phyloP scores from a whole-genome alignment of 2,329 filamentous ascomycete species.

The Rugonectria rugulosa region DNA sequence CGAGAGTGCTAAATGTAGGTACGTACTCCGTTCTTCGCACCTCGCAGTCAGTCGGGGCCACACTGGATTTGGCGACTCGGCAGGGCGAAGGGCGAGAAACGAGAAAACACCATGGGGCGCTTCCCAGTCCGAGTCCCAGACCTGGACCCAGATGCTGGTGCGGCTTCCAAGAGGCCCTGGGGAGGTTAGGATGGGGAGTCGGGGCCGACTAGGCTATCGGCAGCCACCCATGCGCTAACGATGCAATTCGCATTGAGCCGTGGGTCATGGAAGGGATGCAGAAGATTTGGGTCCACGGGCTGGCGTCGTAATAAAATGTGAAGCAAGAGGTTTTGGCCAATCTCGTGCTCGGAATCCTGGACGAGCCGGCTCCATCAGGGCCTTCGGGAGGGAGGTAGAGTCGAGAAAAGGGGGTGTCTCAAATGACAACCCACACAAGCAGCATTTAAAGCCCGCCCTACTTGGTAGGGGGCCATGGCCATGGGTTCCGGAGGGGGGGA shows the following conservation, averaged over 20 bases:
- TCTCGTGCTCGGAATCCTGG: slow-evolving; percentile 16
- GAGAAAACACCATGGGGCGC: slow-evolving; percentile 31
- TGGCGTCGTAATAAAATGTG: slow-evolving; percentile 33
- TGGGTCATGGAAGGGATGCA: slow-evolving; percentile 41
- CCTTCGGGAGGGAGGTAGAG: slow-evolving; percentile 10
- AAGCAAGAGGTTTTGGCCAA: slow-evolving; percentile 19
- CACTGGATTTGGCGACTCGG: slow-evolving; percentile 34
- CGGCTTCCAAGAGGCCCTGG: slow-evolving; percentile 27
- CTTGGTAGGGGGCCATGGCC: slow-evolving; percentile 11
- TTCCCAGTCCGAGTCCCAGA: slow-evolving; percentile 29
- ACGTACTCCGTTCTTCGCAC: too few species aligned
- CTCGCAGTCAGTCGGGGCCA: slow-evolving; percentile 26
- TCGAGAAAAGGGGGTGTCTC: not conserved
- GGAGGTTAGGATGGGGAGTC: slow-evolving; percentile 35
- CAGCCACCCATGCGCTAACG: slow-evolving; percentile 37
- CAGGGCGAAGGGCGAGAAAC: slow-evolving; percentile 36
- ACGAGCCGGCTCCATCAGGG: slow-evolving; percentile 1
- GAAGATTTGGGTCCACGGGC: slow-evolving; percentile 37
- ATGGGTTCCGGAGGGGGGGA: slow-evolving; percentile 8
- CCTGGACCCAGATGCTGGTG: slow-evolving; percentile 35
- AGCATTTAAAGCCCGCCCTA: slow-evolving; percentile 17
- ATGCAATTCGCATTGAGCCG: slow-evolving; percentile 34
- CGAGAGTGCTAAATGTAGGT: too few species aligned
- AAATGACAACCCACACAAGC: slow-evolving; percentile 5
- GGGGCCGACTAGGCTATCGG: slow-evolving; percentile 30